Percentiles rank a stretch among this genome's conserved stretches.
These are phyloP conservation scores for Suhomyces terraborum DNA, from an alignment of 1,139 yeast species.

Conservation along the genomic window DNA sequence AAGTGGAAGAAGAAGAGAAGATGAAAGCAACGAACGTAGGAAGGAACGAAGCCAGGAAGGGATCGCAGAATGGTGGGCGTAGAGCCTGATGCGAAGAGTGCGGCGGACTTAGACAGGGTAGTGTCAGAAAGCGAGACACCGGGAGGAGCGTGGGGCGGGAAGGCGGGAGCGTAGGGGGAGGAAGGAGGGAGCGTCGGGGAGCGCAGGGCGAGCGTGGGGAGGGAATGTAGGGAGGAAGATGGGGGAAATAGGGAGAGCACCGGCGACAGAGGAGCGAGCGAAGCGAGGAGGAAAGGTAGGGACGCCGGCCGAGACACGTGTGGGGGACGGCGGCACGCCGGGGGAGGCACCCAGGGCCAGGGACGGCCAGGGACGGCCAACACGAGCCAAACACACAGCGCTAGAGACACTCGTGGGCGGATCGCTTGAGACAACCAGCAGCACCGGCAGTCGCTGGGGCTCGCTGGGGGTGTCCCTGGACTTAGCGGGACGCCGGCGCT, in stretches of 20 bases:
- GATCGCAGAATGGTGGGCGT: conserved; percentile 9
- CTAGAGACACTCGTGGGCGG: no score
- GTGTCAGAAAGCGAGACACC: neutral
- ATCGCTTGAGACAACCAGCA: no score
- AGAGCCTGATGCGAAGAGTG: conserved; percentile 9
- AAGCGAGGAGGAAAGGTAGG: neutral
- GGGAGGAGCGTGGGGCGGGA: neutral
- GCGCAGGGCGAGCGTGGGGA: neutral
- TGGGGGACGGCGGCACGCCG: conserved; percentile 1
- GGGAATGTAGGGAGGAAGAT: neutral
- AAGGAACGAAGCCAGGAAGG: conserved; percentile 4
- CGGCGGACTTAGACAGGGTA: conserved; percentile 1
- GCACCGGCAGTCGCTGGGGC: no score
- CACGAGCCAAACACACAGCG: no score
- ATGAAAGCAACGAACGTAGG: neutral
- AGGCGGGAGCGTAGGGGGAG: neutral
- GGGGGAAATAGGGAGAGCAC: neutral
- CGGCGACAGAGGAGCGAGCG: neutral
- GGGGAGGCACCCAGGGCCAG: no score
- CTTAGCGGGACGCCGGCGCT: no score
- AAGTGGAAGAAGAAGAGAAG: neutral
- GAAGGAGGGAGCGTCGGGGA: neutral
- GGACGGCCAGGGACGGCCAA: no score
- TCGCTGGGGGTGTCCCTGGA: no score
- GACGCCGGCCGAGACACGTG: neutral